Evolutionary conservation across 2,329 filamentous ascomycete genomes (phyloP).

Genomic region (Basipetospora chlamydospora): DNA sequence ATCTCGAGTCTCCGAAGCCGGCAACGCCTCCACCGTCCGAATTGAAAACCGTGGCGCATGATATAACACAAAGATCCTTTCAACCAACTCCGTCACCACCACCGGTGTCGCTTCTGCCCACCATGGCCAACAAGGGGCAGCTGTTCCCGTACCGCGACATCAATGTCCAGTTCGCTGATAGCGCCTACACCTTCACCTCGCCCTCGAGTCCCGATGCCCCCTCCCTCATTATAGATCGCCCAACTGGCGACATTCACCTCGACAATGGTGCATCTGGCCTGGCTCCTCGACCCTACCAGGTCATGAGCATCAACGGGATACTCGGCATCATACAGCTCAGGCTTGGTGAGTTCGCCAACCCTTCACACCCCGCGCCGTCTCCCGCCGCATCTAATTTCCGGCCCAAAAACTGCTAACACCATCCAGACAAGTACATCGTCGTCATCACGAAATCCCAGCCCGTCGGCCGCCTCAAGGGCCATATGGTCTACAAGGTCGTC

Average conservation of each 20-base stretch:
- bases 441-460: slow-evolving; percentile 89
- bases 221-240: slow-evolving; percentile 77
- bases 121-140: slow-evolving; percentile 22
- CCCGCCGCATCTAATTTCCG: too few species aligned
- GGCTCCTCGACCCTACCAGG: slow-evolving; percentile 54
- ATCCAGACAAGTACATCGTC: slow-evolving; percentile 83
- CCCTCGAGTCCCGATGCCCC: slow-evolving; percentile 84
- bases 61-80: too few species aligned
- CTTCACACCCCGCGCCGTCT: neutral
- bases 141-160: slow-evolving; percentile 78
- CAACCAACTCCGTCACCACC: too few species aligned
- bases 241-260: slow-evolving; percentile 78
- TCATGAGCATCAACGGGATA: slow-evolving; percentile 90
- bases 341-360: slow-evolving; percentile 47
- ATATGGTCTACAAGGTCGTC: slow-evolving; percentile 89
- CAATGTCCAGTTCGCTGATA: slow-evolving; percentile 83
- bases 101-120: too few species aligned
- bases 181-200: slow-evolving; percentile 92
- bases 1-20: too few species aligned
- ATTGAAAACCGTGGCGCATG: too few species aligned
- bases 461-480: slow-evolving; percentile 80
- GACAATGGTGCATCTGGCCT: slow-evolving; percentile 64
- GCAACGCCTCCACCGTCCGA: too few species aligned
- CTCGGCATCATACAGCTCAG: slow-evolving; percentile 86
- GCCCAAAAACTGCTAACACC: neutral